Evolutionary conservation across 345 rosid species (phyloP), one percentile per base, ranked within the genome.

Genomic region (Tarenaya hassleriana): DNA sequence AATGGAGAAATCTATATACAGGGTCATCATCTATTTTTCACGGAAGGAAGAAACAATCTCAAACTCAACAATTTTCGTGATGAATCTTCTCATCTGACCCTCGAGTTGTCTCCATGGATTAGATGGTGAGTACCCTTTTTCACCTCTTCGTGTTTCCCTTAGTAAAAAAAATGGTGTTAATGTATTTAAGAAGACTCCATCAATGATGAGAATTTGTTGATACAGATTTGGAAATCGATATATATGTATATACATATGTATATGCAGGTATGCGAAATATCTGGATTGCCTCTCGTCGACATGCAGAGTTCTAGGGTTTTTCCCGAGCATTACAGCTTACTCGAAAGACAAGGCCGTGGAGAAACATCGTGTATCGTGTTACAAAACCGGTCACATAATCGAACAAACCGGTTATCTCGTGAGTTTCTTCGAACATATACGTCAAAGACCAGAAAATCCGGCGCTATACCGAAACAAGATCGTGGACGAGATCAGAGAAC

Each of bases 71-170:
- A 71, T 31, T 90, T 90, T 60, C 63, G 81, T 57, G 95, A 90
- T 41, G 46, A 45, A 39, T 35, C 77, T 8, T 63, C 84, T 0
- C 66, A 72, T 1, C 3, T 78, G 6, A 31, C 76, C 0, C 73
- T 84, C 78, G 88, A 90, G 12, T 70, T 86, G 11, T 82, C 95
- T 45, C 74, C 73, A 4, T 86, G 91, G 94, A 71, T 86, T 44
- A 68, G 84, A 72, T 90, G 97, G 97, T 84, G 63, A 8, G 38
- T 38, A 20, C 15, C 2, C 32, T 21, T 47, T 10, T 21, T 8
- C 7, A 10, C 33, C 46, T 47, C 27, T 0, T 10, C n/a, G n/a
- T n/a, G n/a, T n/a, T n/a, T n/a, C n/a, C n/a, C n/a, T n/a, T n/a
- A n/a, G n/a, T n/a, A n/a, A n/a, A n/a, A n/a, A n/a, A n/a, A n/a